These are phyloP conservation scores for Fusarium proliferatum DNA, from an alignment of 2,329 filamentous ascomycete genomes.

Conservation along the genomic window DNA sequence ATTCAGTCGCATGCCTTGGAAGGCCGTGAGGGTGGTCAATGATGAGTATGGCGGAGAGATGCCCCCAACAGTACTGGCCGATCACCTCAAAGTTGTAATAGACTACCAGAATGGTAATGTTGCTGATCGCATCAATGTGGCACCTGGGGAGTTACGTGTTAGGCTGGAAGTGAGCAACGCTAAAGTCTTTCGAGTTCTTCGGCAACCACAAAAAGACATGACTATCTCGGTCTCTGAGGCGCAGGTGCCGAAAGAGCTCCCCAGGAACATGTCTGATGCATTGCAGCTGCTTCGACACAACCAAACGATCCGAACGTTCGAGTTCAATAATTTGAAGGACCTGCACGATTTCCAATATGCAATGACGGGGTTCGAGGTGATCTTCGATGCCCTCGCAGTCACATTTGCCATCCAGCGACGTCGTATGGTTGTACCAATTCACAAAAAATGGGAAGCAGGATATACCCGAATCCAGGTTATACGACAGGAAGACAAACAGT, in stretches of 20 bases:
- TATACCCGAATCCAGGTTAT: slow-evolving; percentile 84
- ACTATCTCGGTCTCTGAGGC: slow-evolving; percentile 80
- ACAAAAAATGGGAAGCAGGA: slow-evolving; percentile 94
- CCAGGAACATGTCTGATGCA: slow-evolving; percentile 71
- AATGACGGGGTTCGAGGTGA: slow-evolving; percentile 81
- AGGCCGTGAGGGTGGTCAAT: slow-evolving; percentile 78
- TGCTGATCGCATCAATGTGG: slow-evolving; percentile 86
- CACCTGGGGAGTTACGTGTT: slow-evolving; percentile 77
- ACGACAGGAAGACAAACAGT: slow-evolving; percentile 72
- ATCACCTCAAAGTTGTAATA: slow-evolving; percentile 79
- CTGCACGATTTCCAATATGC: slow-evolving; percentile 83
- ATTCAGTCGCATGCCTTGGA: slow-evolving; percentile 69
- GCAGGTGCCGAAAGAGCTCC: slow-evolving; percentile 69
- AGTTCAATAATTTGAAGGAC: slow-evolving; percentile 73
- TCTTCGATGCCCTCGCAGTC: slow-evolving; percentile 77
- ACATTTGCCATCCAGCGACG: slow-evolving; percentile 85
- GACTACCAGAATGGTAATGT: slow-evolving; percentile 81
- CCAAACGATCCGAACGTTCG: slow-evolving; percentile 77
- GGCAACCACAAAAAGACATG: slow-evolving; percentile 80
- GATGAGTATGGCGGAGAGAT: slow-evolving; percentile 69
- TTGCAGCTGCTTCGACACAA: slow-evolving; percentile 67
- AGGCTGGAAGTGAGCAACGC: slow-evolving; percentile 71
- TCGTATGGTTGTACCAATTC: slow-evolving; percentile 90
- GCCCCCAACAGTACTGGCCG: slow-evolving; percentile 77
- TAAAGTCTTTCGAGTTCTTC: slow-evolving; percentile 73